Conservation (phyloP, 2,329 filamentous ascomycete species). For the Fusarium bulbicola region DNA sequence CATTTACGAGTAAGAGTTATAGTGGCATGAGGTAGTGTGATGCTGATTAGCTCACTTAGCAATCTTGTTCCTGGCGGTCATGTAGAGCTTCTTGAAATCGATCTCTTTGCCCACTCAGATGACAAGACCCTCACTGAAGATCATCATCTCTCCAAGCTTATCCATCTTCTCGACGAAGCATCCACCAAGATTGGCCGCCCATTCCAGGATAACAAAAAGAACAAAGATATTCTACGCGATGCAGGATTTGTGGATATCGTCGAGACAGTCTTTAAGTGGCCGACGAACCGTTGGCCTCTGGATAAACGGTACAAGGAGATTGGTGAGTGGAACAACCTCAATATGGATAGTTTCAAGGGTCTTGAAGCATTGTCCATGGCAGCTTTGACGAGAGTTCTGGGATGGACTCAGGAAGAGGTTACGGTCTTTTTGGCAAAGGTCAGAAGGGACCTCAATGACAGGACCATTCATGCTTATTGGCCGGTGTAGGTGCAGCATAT, state of each 20-base stretch:
- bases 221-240: conserved; percentile 19
- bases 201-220: conserved; percentile 27
- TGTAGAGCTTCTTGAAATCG: conserved; percentile 28
- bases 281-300: conserved; percentile 21
- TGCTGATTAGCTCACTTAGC: neutral
- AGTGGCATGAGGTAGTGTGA: no score
- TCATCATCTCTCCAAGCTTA: conserved; percentile 6
- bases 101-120: conserved; percentile 24
- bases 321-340: conserved; percentile 21
- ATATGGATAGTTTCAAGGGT: conserved; percentile 21
- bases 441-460: conserved; percentile 24
- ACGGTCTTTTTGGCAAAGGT: conserved; percentile 15
- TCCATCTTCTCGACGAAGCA: conserved; percentile 13
- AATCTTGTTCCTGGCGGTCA: conserved; percentile 25
- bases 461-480: conserved; percentile 34
- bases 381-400: conserved; percentile 11
- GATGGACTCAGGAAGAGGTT: conserved; percentile 22
- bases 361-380: conserved; percentile 26
- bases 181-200: conserved; percentile 19
- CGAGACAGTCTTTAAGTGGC: conserved; percentile 32
- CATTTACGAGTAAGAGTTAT: conserved; percentile 19
- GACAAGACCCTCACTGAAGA: conserved; percentile 8
- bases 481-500: conserved; percentile 5
- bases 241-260: conserved; percentile 24
- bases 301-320: conserved; percentile 32